These are phyloP conservation scores for Symbiodinium pilosum DNA, from an alignment of 73 alveolate genomes.

Conservation along the genomic window DNA sequence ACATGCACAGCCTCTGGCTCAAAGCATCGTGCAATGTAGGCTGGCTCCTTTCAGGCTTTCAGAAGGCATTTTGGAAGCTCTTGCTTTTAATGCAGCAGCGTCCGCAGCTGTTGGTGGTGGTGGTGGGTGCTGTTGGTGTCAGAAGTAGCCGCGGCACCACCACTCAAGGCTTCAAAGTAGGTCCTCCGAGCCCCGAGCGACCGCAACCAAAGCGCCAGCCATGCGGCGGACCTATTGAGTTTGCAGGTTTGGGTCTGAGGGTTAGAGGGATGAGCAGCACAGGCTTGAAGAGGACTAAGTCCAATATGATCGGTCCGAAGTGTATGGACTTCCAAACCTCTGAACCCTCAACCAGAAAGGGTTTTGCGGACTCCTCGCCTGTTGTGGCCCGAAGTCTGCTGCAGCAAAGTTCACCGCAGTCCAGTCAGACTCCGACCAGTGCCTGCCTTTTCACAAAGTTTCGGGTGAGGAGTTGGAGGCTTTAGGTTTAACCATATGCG, in stretches of 20 bases:
- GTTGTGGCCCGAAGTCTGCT: slow-evolving; percentile 87
- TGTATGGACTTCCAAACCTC: no score
- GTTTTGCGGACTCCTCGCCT: neutral
- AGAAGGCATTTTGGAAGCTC: no score
- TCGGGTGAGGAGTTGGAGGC: neutral
- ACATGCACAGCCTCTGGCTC: neutral
- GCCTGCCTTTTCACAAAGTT: neutral
- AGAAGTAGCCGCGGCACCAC: no score
- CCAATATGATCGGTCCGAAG: no score
- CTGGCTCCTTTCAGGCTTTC: neutral
- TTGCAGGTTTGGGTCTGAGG: neutral
- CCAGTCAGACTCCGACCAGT: slow-evolving; percentile 47
- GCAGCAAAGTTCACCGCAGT: slow-evolving; percentile 77
- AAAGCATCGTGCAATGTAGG: slow-evolving; percentile 33
- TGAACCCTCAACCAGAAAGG: no score
- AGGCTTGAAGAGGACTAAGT: neutral
- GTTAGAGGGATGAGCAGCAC: neutral
- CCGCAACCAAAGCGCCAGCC: neutral
- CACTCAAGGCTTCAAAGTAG: no score
- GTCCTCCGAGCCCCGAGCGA: slow-evolving; percentile 1
- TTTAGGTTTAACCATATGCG: no score
- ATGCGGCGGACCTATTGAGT: neutral
- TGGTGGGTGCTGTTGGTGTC: no score
- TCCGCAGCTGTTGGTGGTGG: no score
- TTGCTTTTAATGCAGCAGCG: no score